Percentiles rank a stretch among this genome's conserved stretches.
phyloP scores from a whole-genome alignment of 1,284 basidiomycete species.

The Meira nashicola region DNA sequence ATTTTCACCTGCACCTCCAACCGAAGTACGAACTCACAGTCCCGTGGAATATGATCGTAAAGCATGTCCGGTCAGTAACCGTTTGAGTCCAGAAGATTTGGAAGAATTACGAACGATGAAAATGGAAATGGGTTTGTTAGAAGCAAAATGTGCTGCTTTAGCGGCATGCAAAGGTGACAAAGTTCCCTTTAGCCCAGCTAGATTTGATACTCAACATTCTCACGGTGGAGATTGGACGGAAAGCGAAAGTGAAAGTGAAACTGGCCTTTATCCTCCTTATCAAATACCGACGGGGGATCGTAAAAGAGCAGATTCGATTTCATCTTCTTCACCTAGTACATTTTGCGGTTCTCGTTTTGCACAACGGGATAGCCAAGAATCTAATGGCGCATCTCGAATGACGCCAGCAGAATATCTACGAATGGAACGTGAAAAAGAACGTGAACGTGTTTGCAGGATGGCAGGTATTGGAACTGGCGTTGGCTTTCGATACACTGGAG shows the following conservation, averaged over 20 bases:
- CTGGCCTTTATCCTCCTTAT: neutral
- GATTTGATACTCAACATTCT: neutral
- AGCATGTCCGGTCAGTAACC: conserved; percentile 43
- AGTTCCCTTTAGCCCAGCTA: neutral
- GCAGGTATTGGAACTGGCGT: conserved; percentile 17
- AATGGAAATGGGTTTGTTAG: conserved; percentile 48
- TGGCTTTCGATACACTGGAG: conserved; percentile 15
- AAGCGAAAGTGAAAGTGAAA: conserved; percentile 1
- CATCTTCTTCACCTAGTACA: conserved; percentile 7
- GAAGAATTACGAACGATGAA: conserved; percentile 48
- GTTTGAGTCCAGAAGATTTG: conserved; percentile 44
- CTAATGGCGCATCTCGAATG: neutral
- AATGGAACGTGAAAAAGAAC: conserved; percentile 16
- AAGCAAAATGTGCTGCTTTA: conserved; percentile 44
- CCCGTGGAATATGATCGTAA: conserved; percentile 52
- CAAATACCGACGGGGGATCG: neutral
- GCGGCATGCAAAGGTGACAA: conserved; percentile 31
- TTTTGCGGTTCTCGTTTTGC: conserved; percentile 10
- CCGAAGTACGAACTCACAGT: conserved; percentile 46
- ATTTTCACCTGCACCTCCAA: conserved; percentile 42
- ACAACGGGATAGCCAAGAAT: neutral
- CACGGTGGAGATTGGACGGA: neutral
- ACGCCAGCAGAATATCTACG: conserved; percentile 16
- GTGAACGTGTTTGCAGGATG: conserved; percentile 15
- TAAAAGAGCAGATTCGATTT: conserved; percentile 13